Conservation (phyloP, 176 grass and related monocot genomes). For the Musa acuminata region DNA sequence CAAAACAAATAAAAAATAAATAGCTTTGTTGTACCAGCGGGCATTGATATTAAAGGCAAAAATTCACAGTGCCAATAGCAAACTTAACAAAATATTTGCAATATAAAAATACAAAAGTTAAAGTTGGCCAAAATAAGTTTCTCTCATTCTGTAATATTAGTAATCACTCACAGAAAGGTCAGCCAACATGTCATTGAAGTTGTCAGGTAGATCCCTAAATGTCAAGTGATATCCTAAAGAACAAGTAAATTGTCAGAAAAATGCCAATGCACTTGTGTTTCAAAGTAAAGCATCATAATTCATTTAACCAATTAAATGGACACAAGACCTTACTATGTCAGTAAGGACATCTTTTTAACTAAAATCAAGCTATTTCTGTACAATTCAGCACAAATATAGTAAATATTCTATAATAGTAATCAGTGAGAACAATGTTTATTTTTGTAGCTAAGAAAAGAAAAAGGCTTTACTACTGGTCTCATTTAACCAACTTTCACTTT, state of each 20-base stretch:
- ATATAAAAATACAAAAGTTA: not conserved
- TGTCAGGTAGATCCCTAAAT: slow-evolving; percentile 28
- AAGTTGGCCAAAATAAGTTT: not conserved
- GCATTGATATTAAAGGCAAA: not conserved
- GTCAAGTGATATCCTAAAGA: slow-evolving; percentile 38
- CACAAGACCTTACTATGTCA: not conserved
- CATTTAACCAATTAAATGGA: not conserved
- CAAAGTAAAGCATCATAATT: not conserved
- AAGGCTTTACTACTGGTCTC: not conserved
- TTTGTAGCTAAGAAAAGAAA: not conserved
- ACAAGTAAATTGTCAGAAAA: slow-evolving; percentile 6
- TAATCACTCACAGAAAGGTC: slow-evolving; percentile 39
- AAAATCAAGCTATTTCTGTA: not conserved
- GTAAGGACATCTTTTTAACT: not conserved
- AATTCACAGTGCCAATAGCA: not conserved
- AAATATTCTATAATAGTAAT: not conserved
- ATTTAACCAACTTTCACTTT: not conserved
- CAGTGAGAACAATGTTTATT: not conserved
- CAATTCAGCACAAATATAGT: not conserved
- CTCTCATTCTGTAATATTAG: not conserved
- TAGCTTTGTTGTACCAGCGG: not conserved
- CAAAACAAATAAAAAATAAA: not conserved
- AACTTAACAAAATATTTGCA: not conserved
- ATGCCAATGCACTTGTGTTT: not conserved
- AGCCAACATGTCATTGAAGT: slow-evolving; percentile 19